These are phyloP conservation scores for Handroanthus guayacan DNA, from an alignment of 257 asterid species.

Conservation along the genomic window DNA sequence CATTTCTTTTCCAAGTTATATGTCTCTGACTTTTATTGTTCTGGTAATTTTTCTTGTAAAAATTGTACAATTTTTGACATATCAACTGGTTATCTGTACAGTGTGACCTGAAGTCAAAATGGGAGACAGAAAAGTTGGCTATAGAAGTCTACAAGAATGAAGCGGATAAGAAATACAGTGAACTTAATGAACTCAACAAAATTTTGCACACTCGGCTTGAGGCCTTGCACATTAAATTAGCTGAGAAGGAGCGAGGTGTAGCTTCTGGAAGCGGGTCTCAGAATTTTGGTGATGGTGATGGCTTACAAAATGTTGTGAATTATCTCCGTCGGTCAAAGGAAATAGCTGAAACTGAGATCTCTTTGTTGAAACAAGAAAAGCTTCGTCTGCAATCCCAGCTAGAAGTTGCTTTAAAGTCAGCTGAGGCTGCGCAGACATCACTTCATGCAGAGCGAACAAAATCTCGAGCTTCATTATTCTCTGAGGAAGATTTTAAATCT, in stretches of 20 bases:
- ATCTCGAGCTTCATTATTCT: slow-evolving; percentile 60
- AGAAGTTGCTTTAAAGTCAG: slow-evolving; percentile 78
- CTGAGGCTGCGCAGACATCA: slow-evolving; percentile 74
- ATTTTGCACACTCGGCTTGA: slow-evolving; percentile 81
- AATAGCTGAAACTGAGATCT: slow-evolving; percentile 89
- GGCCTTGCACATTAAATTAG: slow-evolving; percentile 82
- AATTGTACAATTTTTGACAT: slow-evolving; percentile 9
- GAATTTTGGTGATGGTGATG: slow-evolving; percentile 63
- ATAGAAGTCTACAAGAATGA: slow-evolving; percentile 75
- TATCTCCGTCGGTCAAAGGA: slow-evolving; percentile 94
- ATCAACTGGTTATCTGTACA: slow-evolving; percentile 37
- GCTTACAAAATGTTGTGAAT: slow-evolving; percentile 76
- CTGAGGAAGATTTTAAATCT: slow-evolving; percentile 79
- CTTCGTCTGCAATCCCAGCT: slow-evolving; percentile 89
- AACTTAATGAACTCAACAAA: slow-evolving; percentile 88
- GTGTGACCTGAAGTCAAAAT: slow-evolving; percentile 75
- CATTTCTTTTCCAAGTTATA: neutral
- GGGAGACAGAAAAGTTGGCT: slow-evolving; percentile 75
- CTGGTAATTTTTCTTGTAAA: slow-evolving; percentile 11
- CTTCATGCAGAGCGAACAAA: slow-evolving; percentile 68
- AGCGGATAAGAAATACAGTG: slow-evolving; percentile 76
- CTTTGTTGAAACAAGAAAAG: slow-evolving; percentile 84
- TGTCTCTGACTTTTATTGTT: neutral
- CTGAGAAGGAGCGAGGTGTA: slow-evolving; percentile 79
- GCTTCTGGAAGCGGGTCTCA: slow-evolving; percentile 65